phyloP scores from a whole-genome alignment of 148 eudicot genomes.

The Silene latifolia region DNA sequence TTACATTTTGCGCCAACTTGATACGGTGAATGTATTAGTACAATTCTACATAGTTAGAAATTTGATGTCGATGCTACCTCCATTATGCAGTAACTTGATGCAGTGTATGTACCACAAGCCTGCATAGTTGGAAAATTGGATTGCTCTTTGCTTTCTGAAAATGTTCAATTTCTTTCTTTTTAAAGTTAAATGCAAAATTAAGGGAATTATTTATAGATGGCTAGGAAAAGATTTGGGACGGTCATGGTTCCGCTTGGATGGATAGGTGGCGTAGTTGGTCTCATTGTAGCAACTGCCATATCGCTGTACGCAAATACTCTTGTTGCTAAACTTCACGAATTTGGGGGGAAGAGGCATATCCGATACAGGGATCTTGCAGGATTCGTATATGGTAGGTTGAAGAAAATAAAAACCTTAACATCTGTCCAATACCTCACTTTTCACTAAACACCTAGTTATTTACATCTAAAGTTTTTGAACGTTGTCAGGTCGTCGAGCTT shows the following conservation, averaged over 20 bases:
- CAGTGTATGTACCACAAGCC: no score
- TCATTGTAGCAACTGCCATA: slow-evolving; percentile 53
- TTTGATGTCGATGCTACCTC: no score
- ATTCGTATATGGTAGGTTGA: slow-evolving; percentile 56
- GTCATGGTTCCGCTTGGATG: slow-evolving; percentile 93
- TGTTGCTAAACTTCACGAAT: slow-evolving; percentile 80
- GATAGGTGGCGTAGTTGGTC: slow-evolving; percentile 68
- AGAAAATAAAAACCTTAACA: background rate
- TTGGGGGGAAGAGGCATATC: slow-evolving; percentile 84
- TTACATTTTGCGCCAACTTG: no score
- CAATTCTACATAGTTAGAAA: no score
- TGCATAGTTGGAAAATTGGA: background rate
- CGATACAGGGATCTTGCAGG: slow-evolving; percentile 89
- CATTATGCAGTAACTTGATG: background rate
- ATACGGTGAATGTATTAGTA: no score
- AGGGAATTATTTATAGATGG: no score
- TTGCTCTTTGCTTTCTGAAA: background rate
- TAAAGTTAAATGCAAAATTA: no score
- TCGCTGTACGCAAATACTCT: slow-evolving; percentile 81
- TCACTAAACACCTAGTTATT: background rate
- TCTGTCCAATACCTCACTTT: background rate
- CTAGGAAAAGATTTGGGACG: slow-evolving; percentile 5
- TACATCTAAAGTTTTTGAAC: slow-evolving; percentile 3
- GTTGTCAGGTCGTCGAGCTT: slow-evolving; percentile 62
- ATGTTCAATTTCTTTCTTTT: background rate